A percentile compares a stretch with the other conserved stretches of the same genome.
Conservation (phyloP, 2,329 filamentous ascomycete species). For the Didymella arachidicola region DNA sequence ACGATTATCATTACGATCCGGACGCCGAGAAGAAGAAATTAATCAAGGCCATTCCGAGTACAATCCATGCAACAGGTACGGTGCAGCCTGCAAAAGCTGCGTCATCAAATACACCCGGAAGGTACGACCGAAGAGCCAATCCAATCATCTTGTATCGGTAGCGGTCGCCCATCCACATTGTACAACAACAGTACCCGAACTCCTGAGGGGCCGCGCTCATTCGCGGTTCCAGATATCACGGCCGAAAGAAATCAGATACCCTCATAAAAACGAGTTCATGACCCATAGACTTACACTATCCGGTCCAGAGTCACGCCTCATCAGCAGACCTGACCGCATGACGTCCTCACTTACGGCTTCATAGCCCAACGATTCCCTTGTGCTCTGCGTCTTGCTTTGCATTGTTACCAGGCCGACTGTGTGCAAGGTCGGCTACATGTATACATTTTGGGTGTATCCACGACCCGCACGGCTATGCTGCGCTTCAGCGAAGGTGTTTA, state of each 20-base stretch:
- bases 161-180: slow-evolving; percentile 22
- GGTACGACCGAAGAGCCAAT: slow-evolving; percentile 40
- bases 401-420: slow-evolving; percentile 8
- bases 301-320: slow-evolving; percentile 6
- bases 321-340: slow-evolving; percentile 15
- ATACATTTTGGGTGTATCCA: slow-evolving; percentile 18
- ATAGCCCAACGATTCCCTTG: slow-evolving; percentile 22
- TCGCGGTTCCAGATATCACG: slow-evolving; percentile 28
- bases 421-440: slow-evolving; percentile 8
- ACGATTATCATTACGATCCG: slow-evolving; percentile 48
- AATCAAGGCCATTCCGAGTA: slow-evolving; percentile 18
- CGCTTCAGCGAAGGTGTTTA: slow-evolving; percentile 24
- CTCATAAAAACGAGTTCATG: slow-evolving; percentile 48
- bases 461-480: slow-evolving; percentile 1
- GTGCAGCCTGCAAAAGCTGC: slow-evolving; percentile 22
- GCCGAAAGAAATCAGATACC: slow-evolving; percentile 47
- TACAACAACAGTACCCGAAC: slow-evolving; percentile 31
- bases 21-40: slow-evolving; percentile 47
- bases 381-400: slow-evolving; percentile 19
- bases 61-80: slow-evolving; percentile 20
- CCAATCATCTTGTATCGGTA: slow-evolving; percentile 28
- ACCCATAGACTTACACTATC: slow-evolving; percentile 43
- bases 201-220: slow-evolving; percentile 22
- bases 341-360: slow-evolving; percentile 15
- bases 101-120: slow-evolving; percentile 37